Percentiles rank a stretch among this genome's conserved stretches.
These are phyloP conservation scores for Tetrahymena elliotti DNA, from an alignment of 73 alveolate species.

Conservation along the genomic window DNA sequence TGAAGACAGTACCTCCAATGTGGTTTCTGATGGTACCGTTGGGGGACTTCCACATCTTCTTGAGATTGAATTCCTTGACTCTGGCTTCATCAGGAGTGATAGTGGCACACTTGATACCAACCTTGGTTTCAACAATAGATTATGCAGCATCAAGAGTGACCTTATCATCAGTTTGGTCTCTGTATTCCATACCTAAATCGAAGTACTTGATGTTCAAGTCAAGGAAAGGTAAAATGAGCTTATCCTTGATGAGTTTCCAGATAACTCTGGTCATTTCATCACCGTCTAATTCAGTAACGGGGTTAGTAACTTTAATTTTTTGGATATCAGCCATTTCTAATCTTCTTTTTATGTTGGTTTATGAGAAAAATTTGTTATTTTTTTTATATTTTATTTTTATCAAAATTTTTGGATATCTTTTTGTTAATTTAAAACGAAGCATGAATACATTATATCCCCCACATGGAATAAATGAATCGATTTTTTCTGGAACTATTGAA, in stretches of 20 bases:
- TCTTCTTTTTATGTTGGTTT: background rate
- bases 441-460: background rate
- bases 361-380: background rate
- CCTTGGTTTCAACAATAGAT: conserved; percentile 64
- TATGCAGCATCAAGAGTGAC: conserved; percentile 79
- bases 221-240: conserved; percentile 64
- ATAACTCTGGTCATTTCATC: conserved; percentile 57
- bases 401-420: background rate
- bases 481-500: background rate
- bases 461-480: background rate
- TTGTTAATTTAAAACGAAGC: background rate
- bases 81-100: conserved; percentile 83
- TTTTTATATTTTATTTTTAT: background rate
- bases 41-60: conserved; percentile 80
- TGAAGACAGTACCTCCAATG: conserved; percentile 75
- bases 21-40: conserved; percentile 80
- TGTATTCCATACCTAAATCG: conserved; percentile 75
- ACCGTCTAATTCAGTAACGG: conserved; percentile 76
- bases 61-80: conserved; percentile 65
- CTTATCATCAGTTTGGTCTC: conserved; percentile 74
- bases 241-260: conserved; percentile 44
- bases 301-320: conserved; percentile 60
- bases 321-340: background rate
- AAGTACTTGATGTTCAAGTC: conserved; percentile 71
- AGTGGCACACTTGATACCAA: conserved; percentile 91